phyloP scores from a whole-genome alignment of 2,329 filamentous ascomycete species.

The Hypomyces perniciosus region DNA sequence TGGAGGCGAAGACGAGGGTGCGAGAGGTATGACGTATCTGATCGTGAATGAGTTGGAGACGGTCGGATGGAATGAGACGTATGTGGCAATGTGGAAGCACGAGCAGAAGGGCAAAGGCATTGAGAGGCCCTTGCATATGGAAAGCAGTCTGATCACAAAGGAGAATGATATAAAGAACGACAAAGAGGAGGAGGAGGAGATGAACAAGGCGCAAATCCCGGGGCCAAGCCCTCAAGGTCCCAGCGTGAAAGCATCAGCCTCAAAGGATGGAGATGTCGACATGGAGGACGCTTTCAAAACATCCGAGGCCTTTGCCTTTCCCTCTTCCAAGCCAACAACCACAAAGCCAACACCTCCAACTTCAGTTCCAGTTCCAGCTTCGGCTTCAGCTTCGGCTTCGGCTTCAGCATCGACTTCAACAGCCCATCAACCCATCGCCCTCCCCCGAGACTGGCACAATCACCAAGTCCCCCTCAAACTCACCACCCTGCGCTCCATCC shows the following conservation, averaged over 20 bases:
- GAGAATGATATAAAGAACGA: neutral
- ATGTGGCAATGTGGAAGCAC: slow-evolving; percentile 20
- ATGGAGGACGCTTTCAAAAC: slow-evolving; percentile 32
- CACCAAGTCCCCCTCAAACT: slow-evolving; percentile 43
- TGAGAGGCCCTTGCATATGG: neutral
- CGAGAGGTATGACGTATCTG: slow-evolving; percentile 36
- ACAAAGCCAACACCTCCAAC: neutral
- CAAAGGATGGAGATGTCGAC: slow-evolving; percentile 16
- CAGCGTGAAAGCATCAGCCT: neutral
- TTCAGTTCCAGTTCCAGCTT: neutral
- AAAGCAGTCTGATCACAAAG: neutral
- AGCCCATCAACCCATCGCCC: slow-evolving; percentile 25
- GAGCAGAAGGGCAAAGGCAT: slow-evolving; percentile 10
- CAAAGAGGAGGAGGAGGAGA: slow-evolving; percentile 1
- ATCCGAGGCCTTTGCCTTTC: slow-evolving; percentile 32
- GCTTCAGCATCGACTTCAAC: neutral
- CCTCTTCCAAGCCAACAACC: slow-evolving; percentile 13
- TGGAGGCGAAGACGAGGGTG: neutral
- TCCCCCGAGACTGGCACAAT: slow-evolving; percentile 37
- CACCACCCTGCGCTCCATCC: slow-evolving; percentile 43
- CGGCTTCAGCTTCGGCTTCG: neutral
- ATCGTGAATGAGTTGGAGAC: slow-evolving; percentile 39
- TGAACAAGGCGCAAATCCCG: neutral
- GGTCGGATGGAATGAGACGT: slow-evolving; percentile 43
- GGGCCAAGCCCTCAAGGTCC: neutral